Evolutionary conservation across 1,139 yeast species (phyloP), one percentile per base, ranked within the genome.

Genomic region (Geotrichum histeridarum): DNA sequence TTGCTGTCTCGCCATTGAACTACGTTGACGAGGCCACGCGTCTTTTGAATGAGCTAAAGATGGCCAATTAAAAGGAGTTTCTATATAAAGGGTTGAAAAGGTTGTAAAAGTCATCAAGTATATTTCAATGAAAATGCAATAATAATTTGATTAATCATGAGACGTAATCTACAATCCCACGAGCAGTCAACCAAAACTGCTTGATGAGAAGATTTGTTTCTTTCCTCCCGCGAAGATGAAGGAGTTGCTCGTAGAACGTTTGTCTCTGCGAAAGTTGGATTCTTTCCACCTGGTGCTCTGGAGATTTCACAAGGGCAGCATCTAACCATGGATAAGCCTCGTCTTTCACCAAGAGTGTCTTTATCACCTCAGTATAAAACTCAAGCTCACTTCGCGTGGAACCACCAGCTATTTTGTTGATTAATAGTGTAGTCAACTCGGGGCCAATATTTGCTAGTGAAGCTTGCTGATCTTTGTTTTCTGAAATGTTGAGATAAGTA

Each of bases 221-320:
- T 54, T 87, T 72, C 46, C 78, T 80, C 0, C 94, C 94, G 59
- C 90, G 74, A 0, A 89, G 80, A 7, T 82, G 55, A 68, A 83
- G 66, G 14, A 86, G 61, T 65, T 81, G 81, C 54, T 76, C 79
- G 4, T 82, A 66, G 60, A 85, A 80, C 1, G 70, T 63, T 0
- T 53, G 49, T 8, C 73, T 58, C 5, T 72, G 2, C 60, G 64
- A 12, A 57, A 44, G 6, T 45, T 60, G 48, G n/a, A 56, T 54
- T 22, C 56, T 48, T 22, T 58, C 60, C 11, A 64, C 58, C 42
- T 56, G 74, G 66, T 33, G 69, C 67, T 11, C 56, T 1, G 64
- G 60, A 2, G 50, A 53, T 9, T 73, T 69, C 2, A 77, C 63
- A 18, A 79, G 66, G 3, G 75, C 59, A 5, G 62, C 58, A 1